Evolutionary conservation across 768 basidiomycete species (phyloP), one percentile per base, ranked within the genome.

Genomic region (Hebeloma cylindrosporum): DNA sequence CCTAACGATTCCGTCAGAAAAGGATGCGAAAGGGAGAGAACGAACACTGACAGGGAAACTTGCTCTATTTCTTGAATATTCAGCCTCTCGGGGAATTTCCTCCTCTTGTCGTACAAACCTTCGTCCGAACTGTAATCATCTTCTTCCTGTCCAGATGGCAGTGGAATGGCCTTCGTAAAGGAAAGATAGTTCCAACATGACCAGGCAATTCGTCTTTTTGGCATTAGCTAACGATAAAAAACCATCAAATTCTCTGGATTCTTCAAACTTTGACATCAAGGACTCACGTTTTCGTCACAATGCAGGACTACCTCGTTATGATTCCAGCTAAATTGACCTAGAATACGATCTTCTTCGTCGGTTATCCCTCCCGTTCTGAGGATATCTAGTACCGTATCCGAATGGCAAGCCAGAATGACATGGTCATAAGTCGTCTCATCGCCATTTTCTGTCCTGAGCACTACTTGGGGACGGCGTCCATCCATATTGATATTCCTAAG

Each of bases 131-230:
- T 16, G n/a, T 47, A 23, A 9, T 29, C 47, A 14, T 31, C 34
- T 7, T 23, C 20, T 14, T 28, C 20, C 13, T 27, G 33, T n/a
- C 26, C 22, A 9, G 25, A 8, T 5, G 42, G 26, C 2, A 21
- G 3, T 8, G 52, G 33, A 8, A 50, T 43, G 22, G 42, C 13
- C 17, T 43, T 48, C 0, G 76, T 79, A 26, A 62, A 68, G 1
- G 83, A 81, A n/a, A 88, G 61, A 58, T 85, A 88, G 60, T 88
- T 90, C 86, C 86, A 89, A 52, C 83, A 83, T 0, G 84, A 82
- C 82, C 86, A 89, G 0, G 83, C 84, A 8, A 66, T 50, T 14
- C 75, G 66, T 36, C 68, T 67, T 44, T 67, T 68, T 0, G 86
- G 88, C 85, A 89, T 88, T 10, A 89, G 59, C 83, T 87, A 34